Evolutionary conservation across 352 stramenopile genomes (phyloP).

Genomic region (Phytopythium boreale): DNA sequence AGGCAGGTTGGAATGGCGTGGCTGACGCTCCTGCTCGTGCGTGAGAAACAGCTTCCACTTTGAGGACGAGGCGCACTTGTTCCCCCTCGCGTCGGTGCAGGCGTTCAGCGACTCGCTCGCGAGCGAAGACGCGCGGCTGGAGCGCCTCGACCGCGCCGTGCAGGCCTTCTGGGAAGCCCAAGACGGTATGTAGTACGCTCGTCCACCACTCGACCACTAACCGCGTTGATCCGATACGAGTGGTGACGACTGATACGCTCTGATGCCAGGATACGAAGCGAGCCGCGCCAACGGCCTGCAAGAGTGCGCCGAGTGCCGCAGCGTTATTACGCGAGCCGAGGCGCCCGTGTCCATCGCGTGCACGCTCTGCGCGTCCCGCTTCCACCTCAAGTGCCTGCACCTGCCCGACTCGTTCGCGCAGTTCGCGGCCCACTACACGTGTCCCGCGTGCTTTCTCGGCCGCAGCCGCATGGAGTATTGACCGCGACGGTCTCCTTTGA

Average conservation of each 20-base stretch:
- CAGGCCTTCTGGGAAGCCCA: constrained; percentile 29
- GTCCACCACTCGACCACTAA: not conserved
- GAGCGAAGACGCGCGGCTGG: constrained; percentile 28
- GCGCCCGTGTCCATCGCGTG: constrained; percentile 41
- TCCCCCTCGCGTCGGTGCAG: constrained; percentile 41
- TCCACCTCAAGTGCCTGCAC: constrained; percentile 54
- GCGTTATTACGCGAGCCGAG: constrained; percentile 29
- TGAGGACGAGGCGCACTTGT: constrained; percentile 69
- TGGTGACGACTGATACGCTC: too few relatives aligned
- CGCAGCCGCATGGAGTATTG: constrained; percentile 11
- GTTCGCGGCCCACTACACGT: constrained; percentile 56
- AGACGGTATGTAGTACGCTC: constrained; percentile 18
- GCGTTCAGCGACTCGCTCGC: constrained; percentile 29
- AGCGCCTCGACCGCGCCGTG: constrained; percentile 34
- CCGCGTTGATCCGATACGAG: too few relatives aligned
- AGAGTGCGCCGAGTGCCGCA: constrained; percentile 35
- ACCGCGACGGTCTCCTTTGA: not conserved
- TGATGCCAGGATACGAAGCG: not conserved
- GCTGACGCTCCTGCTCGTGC: not conserved
- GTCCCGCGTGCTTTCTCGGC: constrained; percentile 61
- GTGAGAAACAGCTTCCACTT: constrained; percentile 35
- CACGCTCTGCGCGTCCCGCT: constrained; percentile 35
- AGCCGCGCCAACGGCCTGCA: constrained; percentile 4
- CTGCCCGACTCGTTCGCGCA: constrained; percentile 57
- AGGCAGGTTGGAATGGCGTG: not conserved